Evolutionary conservation across 208 protist species (phyloP), one percentile per base, ranked within the genome.

Genomic region (Acanthamoeba healyi): DNA sequence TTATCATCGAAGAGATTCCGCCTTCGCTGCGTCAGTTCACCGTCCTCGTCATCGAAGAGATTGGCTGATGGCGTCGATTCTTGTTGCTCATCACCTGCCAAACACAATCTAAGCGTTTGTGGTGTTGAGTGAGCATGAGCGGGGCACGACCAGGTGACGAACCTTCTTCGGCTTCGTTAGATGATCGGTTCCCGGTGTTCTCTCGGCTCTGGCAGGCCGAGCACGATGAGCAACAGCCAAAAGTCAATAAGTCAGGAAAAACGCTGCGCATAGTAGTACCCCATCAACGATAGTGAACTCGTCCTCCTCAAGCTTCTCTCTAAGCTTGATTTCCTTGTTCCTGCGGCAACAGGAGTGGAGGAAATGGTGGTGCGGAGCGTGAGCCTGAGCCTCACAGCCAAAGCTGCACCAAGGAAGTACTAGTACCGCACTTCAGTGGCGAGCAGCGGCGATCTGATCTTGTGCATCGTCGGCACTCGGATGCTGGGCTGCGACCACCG

Each of bases 1-100:
- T 56, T 2, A 3, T 84, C 49, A 56, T 56, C 74, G 74, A 84
- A 84, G 15, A 84, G 74, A 34, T 42, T 84, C n/a, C 74, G 74
- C 42, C 74, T n/a, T 7, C 74, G 74, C 44, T 84, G 74, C 42
- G 32, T 7, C 42, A 84, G 29, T 36, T 84, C 74, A 7, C 40
- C 29, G 7, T 84, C 74, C 44, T 84, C 74, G 7, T 84, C 74
- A 5, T 84, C 74, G 40, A 84, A 84, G 1, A 84, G 38, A 36
- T 84, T 84, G 12, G 24, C 17, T 19, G 49, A 56, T n/a, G n/a
- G n/a, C n/a, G n/a, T n/a, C n/a, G n/a, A n/a, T n/a, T n/a, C n/a
- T n/a, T n/a, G 9, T 56, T 7, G 49, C 22, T 56, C 49, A 56
- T 56, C 49, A 19, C 49, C n/a, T n/a, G n/a, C n/a, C n/a, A n/a